Conservation (phyloP, 495 filamentous ascomycete species). For the Penicillium steckii region DNA sequence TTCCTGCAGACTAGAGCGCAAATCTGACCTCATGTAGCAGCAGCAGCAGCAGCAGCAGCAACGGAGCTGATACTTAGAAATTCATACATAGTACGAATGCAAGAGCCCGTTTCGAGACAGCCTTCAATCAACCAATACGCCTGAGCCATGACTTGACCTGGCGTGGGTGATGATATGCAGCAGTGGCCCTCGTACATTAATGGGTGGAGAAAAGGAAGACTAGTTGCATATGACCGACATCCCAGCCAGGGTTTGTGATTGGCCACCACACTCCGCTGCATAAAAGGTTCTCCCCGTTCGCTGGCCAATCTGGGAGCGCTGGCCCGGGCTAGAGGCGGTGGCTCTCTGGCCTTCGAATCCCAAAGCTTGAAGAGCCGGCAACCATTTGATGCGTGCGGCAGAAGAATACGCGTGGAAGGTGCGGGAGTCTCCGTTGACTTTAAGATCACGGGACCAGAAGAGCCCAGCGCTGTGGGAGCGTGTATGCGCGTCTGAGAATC, state of each 20-base stretch:
- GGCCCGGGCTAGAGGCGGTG: slow-evolving; percentile 14
- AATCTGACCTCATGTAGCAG: neutral
- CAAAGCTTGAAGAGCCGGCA: slow-evolving; percentile 18
- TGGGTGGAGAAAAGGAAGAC: slow-evolving; percentile 19
- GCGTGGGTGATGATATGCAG: slow-evolving; percentile 20
- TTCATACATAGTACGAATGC: slow-evolving; percentile 35
- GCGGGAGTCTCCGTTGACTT: slow-evolving; percentile 41
- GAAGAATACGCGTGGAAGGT: slow-evolving; percentile 31
- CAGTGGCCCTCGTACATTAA: slow-evolving; percentile 8
- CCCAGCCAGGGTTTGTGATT: slow-evolving; percentile 28
- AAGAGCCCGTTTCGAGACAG: slow-evolving; percentile 25
- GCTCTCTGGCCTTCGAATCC: slow-evolving; percentile 32
- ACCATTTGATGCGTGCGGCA: slow-evolving; percentile 40
- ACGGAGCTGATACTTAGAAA: slow-evolving; percentile 19
- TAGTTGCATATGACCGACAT: slow-evolving; percentile 38
- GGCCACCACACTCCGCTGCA: slow-evolving; percentile 27
- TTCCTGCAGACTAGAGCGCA: slow-evolving; percentile 4
- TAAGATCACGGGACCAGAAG: slow-evolving; percentile 44
- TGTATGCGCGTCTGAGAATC: slow-evolving; percentile 43
- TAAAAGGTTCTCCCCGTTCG: slow-evolving; percentile 23
- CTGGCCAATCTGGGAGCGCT: slow-evolving; percentile 34
- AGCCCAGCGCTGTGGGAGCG: slow-evolving; percentile 40
- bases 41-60: too few species aligned
- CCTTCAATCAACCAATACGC: slow-evolving; percentile 20
- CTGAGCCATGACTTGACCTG: slow-evolving; percentile 8